Evolutionary conservation across 2,329 filamentous ascomycete genomes (phyloP).

Genomic region (Elsinoe arachidis): DNA sequence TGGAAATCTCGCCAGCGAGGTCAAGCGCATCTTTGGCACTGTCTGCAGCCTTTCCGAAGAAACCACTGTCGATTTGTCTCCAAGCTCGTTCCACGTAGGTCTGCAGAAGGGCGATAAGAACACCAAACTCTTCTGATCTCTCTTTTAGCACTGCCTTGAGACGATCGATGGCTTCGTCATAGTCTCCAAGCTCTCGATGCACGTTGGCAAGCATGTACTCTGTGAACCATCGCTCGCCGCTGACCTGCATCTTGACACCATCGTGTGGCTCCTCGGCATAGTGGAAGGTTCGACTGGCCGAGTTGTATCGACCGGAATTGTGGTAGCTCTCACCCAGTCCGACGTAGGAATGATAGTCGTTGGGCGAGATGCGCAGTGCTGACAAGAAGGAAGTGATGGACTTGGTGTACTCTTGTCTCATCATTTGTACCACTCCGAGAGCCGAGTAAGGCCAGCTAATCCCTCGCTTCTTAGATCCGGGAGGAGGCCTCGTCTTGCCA

Average conservation of each 20-base stretch:
- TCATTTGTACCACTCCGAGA: conserved; percentile 86
- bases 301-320: conserved; percentile 84
- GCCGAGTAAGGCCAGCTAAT: conserved; percentile 95
- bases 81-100: conserved; percentile 76
- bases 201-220: conserved; percentile 96
- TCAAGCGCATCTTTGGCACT: conserved; percentile 61
- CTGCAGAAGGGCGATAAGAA: conserved; percentile 79
- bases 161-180: conserved; percentile 67
- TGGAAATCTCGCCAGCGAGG: conserved; percentile 55
- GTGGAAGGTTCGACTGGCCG: conserved; percentile 83
- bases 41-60: conserved; percentile 74
- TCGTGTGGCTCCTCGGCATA: conserved; percentile 72
- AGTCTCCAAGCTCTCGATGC: conserved; percentile 83
- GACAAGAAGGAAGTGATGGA: conserved; percentile 89
- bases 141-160: conserved; percentile 65
- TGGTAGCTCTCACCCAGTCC: conserved; percentile 97
- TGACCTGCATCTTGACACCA: conserved; percentile 44
- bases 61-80: conserved; percentile 67
- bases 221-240: conserved; percentile 81
- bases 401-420: conserved; percentile 81
- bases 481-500: conserved; percentile 81
- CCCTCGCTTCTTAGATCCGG: conserved; percentile 85
- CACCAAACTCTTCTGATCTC: conserved; percentile 70
- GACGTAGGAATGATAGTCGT: conserved; percentile 92
- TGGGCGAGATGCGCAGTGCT: conserved; percentile 70